Evolutionary conservation across 352 stramenopile species (phyloP).

Genomic region (Achlya hypogyna): DNA sequence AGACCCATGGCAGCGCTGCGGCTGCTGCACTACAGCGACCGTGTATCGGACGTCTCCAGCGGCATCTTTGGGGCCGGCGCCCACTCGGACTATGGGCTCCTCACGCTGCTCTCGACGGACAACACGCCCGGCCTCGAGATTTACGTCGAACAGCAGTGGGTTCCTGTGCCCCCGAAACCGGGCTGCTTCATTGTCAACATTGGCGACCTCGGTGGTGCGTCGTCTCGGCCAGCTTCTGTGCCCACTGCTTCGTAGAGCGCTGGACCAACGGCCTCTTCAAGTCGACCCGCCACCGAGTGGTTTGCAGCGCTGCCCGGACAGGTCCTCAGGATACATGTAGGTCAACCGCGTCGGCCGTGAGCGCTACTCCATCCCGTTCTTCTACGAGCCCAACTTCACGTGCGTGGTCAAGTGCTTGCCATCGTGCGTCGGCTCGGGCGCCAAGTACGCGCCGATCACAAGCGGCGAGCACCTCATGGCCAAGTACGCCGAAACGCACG

Average conservation of each 20-base stretch:
- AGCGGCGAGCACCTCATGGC: constrained; percentile 64
- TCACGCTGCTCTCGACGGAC: constrained; percentile 62
- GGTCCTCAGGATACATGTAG: constrained; percentile 28
- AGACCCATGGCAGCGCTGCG: constrained; percentile 66
- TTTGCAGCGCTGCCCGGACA: constrained; percentile 39
- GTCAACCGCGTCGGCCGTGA: constrained; percentile 47
- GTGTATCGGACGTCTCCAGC: constrained; percentile 44
- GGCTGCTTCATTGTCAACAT: constrained; percentile 27
- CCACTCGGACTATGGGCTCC: constrained; percentile 63
- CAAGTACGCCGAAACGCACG: constrained; percentile 70
- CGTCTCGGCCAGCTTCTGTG: background rate
- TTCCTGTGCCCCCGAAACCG: constrained; percentile 43
- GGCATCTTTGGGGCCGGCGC: constrained; percentile 69
- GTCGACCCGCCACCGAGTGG: constrained; percentile 42
- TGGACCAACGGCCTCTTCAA: constrained; percentile 22
- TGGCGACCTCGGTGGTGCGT: constrained; percentile 18
- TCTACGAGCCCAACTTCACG: constrained; percentile 67
- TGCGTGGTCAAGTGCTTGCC: constrained; percentile 52
- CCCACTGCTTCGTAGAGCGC: constrained; percentile 7
- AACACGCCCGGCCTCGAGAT: constrained; percentile 50
- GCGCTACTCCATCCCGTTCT: constrained; percentile 71
- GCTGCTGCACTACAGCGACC: constrained; percentile 62
- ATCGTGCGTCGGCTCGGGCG: constrained; percentile 39
- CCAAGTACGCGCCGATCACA: constrained; percentile 51
- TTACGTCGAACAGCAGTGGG: constrained; percentile 38